These are phyloP conservation scores for Drechmeria coniospora DNA, from an alignment of 2,329 filamentous ascomycete species.

Conservation along the genomic window DNA sequence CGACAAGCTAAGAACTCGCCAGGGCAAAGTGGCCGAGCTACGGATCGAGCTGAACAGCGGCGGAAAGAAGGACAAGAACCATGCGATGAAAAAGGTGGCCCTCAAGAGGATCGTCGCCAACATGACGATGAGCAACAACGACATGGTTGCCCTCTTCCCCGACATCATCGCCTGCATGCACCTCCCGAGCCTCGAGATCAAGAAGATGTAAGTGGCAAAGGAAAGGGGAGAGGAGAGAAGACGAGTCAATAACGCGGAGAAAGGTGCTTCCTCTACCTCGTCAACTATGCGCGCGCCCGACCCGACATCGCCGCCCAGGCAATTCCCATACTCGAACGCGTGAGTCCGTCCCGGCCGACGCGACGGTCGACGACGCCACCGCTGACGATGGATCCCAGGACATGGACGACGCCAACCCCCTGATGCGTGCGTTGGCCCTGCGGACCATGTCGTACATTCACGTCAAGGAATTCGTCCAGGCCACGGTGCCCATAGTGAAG, in stretches of 20 bases:
- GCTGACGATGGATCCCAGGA: conserved; percentile 46
- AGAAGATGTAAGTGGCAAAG: conserved; percentile 76
- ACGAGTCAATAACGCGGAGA: too few species aligned
- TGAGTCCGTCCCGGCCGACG: conserved; percentile 24
- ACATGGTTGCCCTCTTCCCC: conserved; percentile 94
- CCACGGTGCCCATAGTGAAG: conserved; percentile 73
- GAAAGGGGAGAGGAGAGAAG: too few species aligned
- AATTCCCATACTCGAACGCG: conserved; percentile 70
- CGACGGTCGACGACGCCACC: background rate
- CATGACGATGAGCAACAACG: conserved; percentile 99
- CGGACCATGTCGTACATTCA: conserved; percentile 97
- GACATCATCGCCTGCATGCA: conserved; percentile 94
- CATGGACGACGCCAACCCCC: conserved; percentile 82
- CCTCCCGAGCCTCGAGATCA: conserved; percentile 88
- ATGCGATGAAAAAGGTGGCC: conserved; percentile 87
- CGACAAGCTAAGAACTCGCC: conserved; percentile 39
- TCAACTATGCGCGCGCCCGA: conserved; percentile 92
- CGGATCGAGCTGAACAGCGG: conserved; percentile 86
- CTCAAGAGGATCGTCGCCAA: conserved; percentile 99
- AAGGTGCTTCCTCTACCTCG: conserved; percentile 94
- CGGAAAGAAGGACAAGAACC: conserved; percentile 96
- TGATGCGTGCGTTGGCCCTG: conserved; percentile 81
- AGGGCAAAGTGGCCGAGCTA: conserved; percentile 98
- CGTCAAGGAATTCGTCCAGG: conserved; percentile 87
- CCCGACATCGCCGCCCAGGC: conserved; percentile 90